These are phyloP conservation scores for Candida incommunis DNA, from an alignment of 805 yeast species.

Conservation along the genomic window DNA sequence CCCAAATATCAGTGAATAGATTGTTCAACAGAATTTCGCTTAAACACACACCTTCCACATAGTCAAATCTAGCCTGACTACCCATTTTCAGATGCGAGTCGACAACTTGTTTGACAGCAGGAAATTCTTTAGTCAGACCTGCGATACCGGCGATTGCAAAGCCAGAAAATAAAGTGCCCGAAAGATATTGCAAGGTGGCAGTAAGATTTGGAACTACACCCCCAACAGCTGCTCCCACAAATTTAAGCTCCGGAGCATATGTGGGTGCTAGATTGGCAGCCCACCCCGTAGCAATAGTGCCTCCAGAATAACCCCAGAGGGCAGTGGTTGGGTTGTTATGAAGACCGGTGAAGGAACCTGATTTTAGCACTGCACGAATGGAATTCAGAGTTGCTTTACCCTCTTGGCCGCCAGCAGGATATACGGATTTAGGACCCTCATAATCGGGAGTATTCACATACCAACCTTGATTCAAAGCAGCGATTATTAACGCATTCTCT, in stretches of 20 bases:
- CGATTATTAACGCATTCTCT: background rate
- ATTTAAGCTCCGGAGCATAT: constrained; percentile 14
- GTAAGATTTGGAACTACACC: constrained; percentile 7
- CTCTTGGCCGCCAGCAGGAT: constrained; percentile 14
- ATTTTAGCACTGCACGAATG: constrained; percentile 12
- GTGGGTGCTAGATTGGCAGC: constrained; percentile 15
- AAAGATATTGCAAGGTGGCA: constrained; percentile 8
- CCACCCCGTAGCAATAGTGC: constrained; percentile 11
- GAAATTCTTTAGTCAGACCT: constrained; percentile 14
- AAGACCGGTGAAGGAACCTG: constrained; percentile 8
- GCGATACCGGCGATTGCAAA: constrained; percentile 13
- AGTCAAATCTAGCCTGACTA: constrained; percentile 3
- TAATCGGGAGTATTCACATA: constrained; percentile 14
- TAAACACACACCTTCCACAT: constrained; percentile 10
- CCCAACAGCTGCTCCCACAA: constrained; percentile 5
- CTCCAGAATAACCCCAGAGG: constrained; percentile 10
- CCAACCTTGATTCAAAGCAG: constrained; percentile 7
- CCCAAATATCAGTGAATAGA: constrained; percentile 9
- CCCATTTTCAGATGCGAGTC: constrained; percentile 2
- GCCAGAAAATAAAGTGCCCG: constrained; percentile 11
- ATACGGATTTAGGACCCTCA: constrained; percentile 18
- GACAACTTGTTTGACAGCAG: constrained; percentile 7
- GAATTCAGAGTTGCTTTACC: constrained; percentile 18
- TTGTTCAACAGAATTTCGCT: constrained; percentile 6
- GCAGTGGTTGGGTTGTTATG: constrained; percentile 5